These are phyloP conservation scores for Candida awuae DNA, from an alignment of 805 yeast genomes.

Conservation along the genomic window DNA sequence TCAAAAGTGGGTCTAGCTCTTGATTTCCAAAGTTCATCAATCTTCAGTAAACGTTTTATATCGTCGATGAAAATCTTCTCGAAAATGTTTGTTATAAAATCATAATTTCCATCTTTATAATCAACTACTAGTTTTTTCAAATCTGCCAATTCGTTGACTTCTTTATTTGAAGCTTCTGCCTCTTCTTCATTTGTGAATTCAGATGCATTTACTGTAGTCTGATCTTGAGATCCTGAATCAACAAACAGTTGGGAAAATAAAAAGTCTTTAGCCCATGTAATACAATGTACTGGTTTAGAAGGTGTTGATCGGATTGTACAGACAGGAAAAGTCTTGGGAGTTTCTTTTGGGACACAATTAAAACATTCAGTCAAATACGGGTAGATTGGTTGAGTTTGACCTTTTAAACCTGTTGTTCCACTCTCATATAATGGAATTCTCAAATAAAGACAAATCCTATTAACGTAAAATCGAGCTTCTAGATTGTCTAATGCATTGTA, in stretches of 20 bases:
- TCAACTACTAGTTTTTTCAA: conserved; percentile 33
- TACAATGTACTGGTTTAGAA: conserved; percentile 89
- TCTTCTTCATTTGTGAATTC: conserved; percentile 63
- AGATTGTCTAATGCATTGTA: conserved; percentile 92
- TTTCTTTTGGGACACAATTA: conserved; percentile 80
- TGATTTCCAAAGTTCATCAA: conserved; percentile 73
- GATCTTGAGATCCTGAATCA: conserved; percentile 29
- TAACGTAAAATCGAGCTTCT: conserved; percentile 87
- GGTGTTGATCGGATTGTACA: conserved; percentile 97
- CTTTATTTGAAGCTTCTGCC: conserved; percentile 54
- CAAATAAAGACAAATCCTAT: conserved; percentile 68
- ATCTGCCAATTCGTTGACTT: conserved; percentile 55
- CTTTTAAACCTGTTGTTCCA: conserved; percentile 92
- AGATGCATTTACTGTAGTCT: conserved; percentile 24
- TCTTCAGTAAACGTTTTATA: conserved; percentile 59
- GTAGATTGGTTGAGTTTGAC: conserved; percentile 87
- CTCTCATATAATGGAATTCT: conserved; percentile 77
- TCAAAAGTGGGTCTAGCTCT: conserved; percentile 51
- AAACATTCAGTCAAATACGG: conserved; percentile 85
- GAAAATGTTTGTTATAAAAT: conserved; percentile 39
- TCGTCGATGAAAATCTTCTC: conserved; percentile 63
- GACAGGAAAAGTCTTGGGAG: conserved; percentile 89
- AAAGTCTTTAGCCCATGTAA: conserved; percentile 96
- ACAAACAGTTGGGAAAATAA: conserved; percentile 75
- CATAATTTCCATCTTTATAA: conserved; percentile 13